Base-by-base conservation (phyloP, 345 rosid species). In the Moricandia arvensis region DNA sequence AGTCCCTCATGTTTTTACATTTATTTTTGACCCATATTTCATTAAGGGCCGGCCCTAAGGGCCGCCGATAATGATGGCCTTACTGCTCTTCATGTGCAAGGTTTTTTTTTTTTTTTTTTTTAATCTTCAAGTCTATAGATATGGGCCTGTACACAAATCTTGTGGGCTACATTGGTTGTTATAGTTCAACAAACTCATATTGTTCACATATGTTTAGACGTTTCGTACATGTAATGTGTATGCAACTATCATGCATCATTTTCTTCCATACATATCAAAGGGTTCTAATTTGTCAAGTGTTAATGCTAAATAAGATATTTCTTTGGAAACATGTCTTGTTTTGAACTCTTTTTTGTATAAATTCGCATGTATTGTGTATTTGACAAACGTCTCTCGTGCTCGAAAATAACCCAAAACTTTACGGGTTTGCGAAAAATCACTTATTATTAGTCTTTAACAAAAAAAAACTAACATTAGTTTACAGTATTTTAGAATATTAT, bases 311-410 rank as follows among this genome's bases (percentile, higher is more conserved):
- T n/a, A 49, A 33, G 27, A 1, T 73, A 18, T 26, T 63, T 16
- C 18, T 34, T 35, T 24, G 55, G 17, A 26, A 53, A 37, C 30
- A 38, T 73, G 33, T 38, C 33, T 12, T 41, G 3, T 41, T 55
- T 53, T 38, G 43, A 55, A 45, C 38, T 47, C 57, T 16, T 27
- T 8, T 38, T n/a, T 64, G 10, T 31, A 43, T 1, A 57, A 27
- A 4, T 18, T 65, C 15, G 8, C 12, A 41, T 65, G 43, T 29
- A 17, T 30, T 38, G 71, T 7, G 57, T 55, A 33, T 24, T 10
- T 41, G 24, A 57, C 66, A 57, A 66, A 59, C 77, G 8, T 71
- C 43, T 53, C 27, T 35, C 6, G 31, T 15, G 41, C 43, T 33
- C 8, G 68, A 27, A 59, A 59, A 59, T 30, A 61, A 47, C 21